These are phyloP conservation scores for Physocladia obscura DNA, from an alignment of 192 early-diverging fungal genomes.

Conservation along the genomic window DNA sequence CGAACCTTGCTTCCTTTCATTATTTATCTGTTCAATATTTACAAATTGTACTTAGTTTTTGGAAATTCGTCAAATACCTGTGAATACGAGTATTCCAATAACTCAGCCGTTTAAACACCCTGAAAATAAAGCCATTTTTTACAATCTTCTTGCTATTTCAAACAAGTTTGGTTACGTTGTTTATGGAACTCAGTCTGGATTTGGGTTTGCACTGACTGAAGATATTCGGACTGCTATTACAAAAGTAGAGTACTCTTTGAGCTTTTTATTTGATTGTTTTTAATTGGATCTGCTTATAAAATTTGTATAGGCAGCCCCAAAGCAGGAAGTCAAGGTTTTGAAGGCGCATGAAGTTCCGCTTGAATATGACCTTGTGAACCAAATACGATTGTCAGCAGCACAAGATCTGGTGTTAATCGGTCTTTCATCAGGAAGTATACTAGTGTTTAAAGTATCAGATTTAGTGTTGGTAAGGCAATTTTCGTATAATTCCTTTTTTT, in stretches of 20 bases:
- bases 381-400: not conserved
- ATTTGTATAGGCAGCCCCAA: too few relatives aligned
- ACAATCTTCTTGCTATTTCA: slow-evolving; percentile 20
- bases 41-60: not conserved
- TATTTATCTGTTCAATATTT: not conserved
- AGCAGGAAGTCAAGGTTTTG: too few relatives aligned
- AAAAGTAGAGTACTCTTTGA: not conserved
- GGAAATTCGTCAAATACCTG: slow-evolving; percentile 9
- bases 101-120: slow-evolving; percentile 1
- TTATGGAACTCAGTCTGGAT: slow-evolving; percentile 11
- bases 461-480: not conserved
- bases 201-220: slow-evolving; percentile 20
- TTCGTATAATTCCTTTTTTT: not conserved
- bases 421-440: slow-evolving; percentile 1
- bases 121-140: not conserved
- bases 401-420: slow-evolving; percentile 1
- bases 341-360: not conserved
- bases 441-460: not conserved
- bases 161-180: slow-evolving; percentile 28
- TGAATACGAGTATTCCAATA: not conserved
- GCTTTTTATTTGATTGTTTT: not conserved
- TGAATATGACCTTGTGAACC: not conserved
- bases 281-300: too few relatives aligned
- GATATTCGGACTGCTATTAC: slow-evolving; percentile 1
- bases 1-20: too few relatives aligned